A percentile compares a stretch with the other conserved stretches of the same genome.
phyloP scores from a whole-genome alignment of 2,329 filamentous ascomycete species.

The Fusarium hostae region DNA sequence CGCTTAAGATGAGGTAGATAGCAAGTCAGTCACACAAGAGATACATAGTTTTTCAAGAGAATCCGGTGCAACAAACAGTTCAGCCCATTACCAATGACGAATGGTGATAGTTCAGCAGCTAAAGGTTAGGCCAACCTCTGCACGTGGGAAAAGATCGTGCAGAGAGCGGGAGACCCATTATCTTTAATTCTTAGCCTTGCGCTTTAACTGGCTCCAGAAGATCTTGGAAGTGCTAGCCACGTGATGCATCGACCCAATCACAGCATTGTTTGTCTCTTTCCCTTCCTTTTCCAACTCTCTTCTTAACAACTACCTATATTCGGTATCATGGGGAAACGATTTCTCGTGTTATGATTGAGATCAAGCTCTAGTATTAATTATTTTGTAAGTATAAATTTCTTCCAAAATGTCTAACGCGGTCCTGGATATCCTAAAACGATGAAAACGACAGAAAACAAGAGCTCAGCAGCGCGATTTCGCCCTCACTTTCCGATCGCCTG shows the following conservation, averaged over 20 bases:
- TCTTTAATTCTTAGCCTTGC: not conserved
- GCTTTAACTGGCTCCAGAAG: not conserved
- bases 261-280: not conserved
- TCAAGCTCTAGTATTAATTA: not conserved
- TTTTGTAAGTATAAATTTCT: accelerated
- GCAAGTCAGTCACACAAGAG: not conserved
- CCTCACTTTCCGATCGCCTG: constrained; percentile 15
- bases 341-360: not conserved
- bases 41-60: not conserved
- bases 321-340: not conserved
- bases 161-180: not conserved
- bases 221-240: not conserved
- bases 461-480: not conserved
- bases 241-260: not conserved
- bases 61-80: not conserved
- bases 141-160: not conserved
- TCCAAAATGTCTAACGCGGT: accelerated
- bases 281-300: not conserved
- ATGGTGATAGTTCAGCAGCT: not conserved
- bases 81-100: not conserved
- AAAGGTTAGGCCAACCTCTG: not conserved
- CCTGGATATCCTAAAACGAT: not conserved
- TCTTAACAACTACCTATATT: not conserved
- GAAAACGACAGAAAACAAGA: not conserved
- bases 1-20: constrained; percentile 25